These are phyloP conservation scores for Pyrenochaeta sp. DNA, from an alignment of 2,329 filamentous ascomycete genomes.

Conservation along the genomic window DNA sequence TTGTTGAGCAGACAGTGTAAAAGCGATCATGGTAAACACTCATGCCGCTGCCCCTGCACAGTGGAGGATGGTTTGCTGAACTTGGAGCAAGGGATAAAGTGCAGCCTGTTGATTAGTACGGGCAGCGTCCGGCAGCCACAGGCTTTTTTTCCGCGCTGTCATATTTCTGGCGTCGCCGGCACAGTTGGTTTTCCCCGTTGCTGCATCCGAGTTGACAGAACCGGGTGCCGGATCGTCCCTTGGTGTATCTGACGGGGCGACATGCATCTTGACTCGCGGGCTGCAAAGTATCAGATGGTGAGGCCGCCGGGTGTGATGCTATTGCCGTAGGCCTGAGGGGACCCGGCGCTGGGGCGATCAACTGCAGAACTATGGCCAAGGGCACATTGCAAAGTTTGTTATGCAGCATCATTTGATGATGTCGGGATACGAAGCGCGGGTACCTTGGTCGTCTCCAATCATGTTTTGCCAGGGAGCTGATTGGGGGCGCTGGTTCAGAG, in stretches of 20 bases:
- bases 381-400: neutral
- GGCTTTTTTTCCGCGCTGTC: neutral
- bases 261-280: neutral
- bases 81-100: neutral
- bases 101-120: neutral
- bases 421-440: no score
- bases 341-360: neutral
- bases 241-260: neutral
- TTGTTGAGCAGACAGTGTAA: neutral
- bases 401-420: neutral
- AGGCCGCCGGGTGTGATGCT: neutral
- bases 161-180: neutral
- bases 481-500: conserved; percentile 3
- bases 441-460: no score
- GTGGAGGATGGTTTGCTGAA: neutral
- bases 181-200: neutral
- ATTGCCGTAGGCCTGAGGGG: neutral
- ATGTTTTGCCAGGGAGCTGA: neutral
- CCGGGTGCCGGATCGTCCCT: neutral
- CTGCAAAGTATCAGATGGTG: neutral
- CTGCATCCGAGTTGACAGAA: neutral
- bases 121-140: neutral
- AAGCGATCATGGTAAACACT: no score
- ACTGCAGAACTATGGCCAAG: no score
- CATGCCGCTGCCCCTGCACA: no score